Evolutionary conservation across 2,329 filamentous ascomycete species (phyloP).

Genomic region (Sporothrix globosa): DNA sequence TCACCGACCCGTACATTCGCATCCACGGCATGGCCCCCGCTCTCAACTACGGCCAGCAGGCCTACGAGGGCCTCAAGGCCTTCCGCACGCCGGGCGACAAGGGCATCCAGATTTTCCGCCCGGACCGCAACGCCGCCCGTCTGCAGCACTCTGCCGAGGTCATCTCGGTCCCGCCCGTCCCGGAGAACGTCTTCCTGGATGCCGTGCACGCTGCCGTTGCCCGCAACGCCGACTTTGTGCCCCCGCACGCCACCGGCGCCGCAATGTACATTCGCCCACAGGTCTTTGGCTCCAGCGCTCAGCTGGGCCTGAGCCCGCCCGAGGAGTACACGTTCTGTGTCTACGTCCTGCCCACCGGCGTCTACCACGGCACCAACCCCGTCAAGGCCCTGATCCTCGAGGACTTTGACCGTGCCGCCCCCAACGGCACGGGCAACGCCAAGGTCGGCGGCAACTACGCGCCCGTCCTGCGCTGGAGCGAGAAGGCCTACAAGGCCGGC

Average conservation of each 20-base stretch:
- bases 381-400: conserved; percentile 89
- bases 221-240: conserved; percentile 87
- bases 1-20: conserved; percentile 79
- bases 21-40: conserved; percentile 95
- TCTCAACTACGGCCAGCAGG: conserved; percentile 96
- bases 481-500: conserved; percentile 74
- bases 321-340: conserved; percentile 93
- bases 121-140: conserved; percentile 78
- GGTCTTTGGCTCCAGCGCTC: conserved; percentile 83
- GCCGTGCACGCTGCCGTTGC: conserved; percentile 80
- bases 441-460: conserved; percentile 97
- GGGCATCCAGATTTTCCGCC: conserved; percentile 83
- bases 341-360: conserved; percentile 87
- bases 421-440: conserved; percentile 84
- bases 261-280: conserved; percentile 92
- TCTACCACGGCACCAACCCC: conserved; percentile 88
- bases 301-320: conserved; percentile 82
- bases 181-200: conserved; percentile 73
- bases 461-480: conserved; percentile 84
- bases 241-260: conserved; percentile 83
- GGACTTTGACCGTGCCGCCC: conserved; percentile 91
- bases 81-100: conserved; percentile 75
- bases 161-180: conserved; percentile 81
- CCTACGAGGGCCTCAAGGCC: conserved; percentile 97
- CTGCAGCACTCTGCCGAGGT: conserved; percentile 83